Evolutionary conservation across 106 monocot species (phyloP).

Genomic region (Allium fistulosum): DNA sequence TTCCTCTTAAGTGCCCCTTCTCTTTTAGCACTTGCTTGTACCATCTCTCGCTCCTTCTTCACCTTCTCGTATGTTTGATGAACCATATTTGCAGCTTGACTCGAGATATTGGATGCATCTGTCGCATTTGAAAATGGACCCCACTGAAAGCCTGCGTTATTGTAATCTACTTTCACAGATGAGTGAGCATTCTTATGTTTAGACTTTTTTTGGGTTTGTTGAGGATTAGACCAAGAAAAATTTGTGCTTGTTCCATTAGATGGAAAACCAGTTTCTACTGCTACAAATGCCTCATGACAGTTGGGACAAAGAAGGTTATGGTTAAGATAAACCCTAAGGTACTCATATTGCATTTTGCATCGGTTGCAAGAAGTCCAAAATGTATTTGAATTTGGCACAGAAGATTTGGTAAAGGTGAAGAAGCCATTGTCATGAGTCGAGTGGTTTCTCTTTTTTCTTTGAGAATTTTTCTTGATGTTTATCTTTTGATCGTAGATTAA

Average conservation of each 20-base stretch:
- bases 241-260: constrained; percentile 23
- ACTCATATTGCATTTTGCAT: constrained; percentile 74
- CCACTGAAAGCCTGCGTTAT: constrained; percentile 30
- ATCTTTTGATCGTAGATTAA: constrained; percentile 53
- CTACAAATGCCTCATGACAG: constrained; percentile 57
- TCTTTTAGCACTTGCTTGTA: constrained; percentile 25
- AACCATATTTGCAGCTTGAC: constrained; percentile 30
- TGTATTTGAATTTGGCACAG: constrained; percentile 15
- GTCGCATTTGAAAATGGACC: constrained; percentile 27
- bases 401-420: constrained; percentile 12
- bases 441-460: neutral
- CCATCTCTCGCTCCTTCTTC: constrained; percentile 27
- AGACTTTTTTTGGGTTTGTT: constrained; percentile 9
- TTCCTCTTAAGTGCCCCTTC: constrained; percentile 20
- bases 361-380: constrained; percentile 71
- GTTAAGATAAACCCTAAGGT: constrained; percentile 59
- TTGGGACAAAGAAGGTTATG: constrained; percentile 70
- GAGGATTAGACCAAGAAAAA: constrained; percentile 19
- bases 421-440: constrained; percentile 21
- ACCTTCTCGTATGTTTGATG: constrained; percentile 42
- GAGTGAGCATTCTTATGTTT: constrained; percentile 20
- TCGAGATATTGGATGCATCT: constrained; percentile 16
- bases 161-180: constrained; percentile 10
- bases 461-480: constrained; percentile 5
- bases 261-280: constrained; percentile 43